Conservation (phyloP, 2,329 filamentous ascomycete species). For the Ophiosphaerella narmari region DNA sequence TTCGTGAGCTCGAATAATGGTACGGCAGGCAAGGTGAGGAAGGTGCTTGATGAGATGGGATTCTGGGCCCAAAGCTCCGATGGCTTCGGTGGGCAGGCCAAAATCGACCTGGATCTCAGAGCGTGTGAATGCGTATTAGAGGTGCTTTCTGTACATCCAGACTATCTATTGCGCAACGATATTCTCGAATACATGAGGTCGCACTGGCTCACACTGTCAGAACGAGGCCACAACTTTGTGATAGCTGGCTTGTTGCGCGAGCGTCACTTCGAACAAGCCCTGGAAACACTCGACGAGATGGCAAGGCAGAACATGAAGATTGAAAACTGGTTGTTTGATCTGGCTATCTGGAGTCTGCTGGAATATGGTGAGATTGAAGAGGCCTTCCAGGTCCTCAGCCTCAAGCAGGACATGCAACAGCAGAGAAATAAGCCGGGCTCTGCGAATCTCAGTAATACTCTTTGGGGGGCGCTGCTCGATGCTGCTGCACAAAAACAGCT, state of each 20-base stretch:
- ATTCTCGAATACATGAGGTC: conserved; percentile 75
- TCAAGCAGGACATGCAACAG: conserved; percentile 39
- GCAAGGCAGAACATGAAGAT: conserved; percentile 59
- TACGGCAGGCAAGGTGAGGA: conserved; percentile 65
- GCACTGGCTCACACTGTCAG: conserved; percentile 69
- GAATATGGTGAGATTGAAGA: conserved; percentile 77
- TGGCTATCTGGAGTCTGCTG: conserved; percentile 74
- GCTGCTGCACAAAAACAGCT: conserved; percentile 68
- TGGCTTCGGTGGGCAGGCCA: conserved; percentile 45
- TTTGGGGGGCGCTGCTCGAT: conserved; percentile 78
- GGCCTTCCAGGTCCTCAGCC: conserved; percentile 67
- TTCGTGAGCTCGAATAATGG: conserved; percentile 69
- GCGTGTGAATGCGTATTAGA: conserved; percentile 75
- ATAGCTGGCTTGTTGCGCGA: conserved; percentile 78
- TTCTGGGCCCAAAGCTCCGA: conserved; percentile 19
- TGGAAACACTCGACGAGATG: conserved; percentile 72
- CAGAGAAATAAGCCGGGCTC: conserved; percentile 23
- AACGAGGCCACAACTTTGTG: conserved; percentile 67
- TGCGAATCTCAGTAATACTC: conserved; percentile 51
- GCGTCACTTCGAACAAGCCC: conserved; percentile 78
- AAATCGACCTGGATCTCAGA: conserved; percentile 66
- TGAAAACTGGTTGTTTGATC: conserved; percentile 75
- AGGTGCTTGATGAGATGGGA: conserved; percentile 74
- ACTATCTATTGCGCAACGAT: conserved; percentile 75
- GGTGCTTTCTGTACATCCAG: conserved; percentile 79